These are phyloP conservation scores for Coccinonectria pachysandricola DNA, from an alignment of 2,329 filamentous ascomycete genomes.

Conservation along the genomic window DNA sequence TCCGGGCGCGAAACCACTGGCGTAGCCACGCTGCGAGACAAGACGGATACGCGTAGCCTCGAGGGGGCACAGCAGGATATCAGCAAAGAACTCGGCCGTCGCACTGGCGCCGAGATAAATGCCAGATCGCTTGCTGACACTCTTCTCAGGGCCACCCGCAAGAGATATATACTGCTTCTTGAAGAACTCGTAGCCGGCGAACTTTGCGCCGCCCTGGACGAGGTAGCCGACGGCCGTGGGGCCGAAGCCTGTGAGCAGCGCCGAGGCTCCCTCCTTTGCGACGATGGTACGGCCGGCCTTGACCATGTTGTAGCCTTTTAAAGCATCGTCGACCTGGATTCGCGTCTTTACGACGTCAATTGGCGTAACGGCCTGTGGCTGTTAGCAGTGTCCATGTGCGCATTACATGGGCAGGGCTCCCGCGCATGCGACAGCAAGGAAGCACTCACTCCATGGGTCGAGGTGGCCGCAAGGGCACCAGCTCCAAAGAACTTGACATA, in stretches of 20 bases:
- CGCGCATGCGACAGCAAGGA: neutral
- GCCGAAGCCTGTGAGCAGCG: slow-evolving; percentile 73
- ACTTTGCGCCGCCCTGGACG: slow-evolving; percentile 83
- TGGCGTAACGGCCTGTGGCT: slow-evolving; percentile 37
- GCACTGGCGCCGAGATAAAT: slow-evolving; percentile 67
- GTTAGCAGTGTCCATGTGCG: no score
- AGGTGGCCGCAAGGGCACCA: slow-evolving; percentile 40
- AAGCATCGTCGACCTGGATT: slow-evolving; percentile 77
- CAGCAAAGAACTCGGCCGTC: slow-evolving; percentile 60
- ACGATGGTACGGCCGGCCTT: slow-evolving; percentile 71
- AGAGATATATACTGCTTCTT: slow-evolving; percentile 75
- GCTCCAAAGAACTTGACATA: slow-evolving; percentile 45
- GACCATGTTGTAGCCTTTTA: slow-evolving; percentile 78
- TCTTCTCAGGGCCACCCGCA: slow-evolving; percentile 42
- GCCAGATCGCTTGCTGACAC: slow-evolving; percentile 35
- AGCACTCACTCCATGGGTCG: slow-evolving; percentile 37
- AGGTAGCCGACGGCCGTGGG: slow-evolving; percentile 82
- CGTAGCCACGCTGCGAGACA: slow-evolving; percentile 72
- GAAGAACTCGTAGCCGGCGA: slow-evolving; percentile 90
- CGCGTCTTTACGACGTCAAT: slow-evolving; percentile 76
- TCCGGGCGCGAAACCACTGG: slow-evolving; percentile 58
- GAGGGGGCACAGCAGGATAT: slow-evolving; percentile 79
- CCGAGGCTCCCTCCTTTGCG: slow-evolving; percentile 65
- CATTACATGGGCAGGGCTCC: slow-evolving; percentile 2
- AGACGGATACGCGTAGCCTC: slow-evolving; percentile 74